phyloP scores from a whole-genome alignment of 495 filamentous ascomycete species.

The Amphirosellinia nigrospora region DNA sequence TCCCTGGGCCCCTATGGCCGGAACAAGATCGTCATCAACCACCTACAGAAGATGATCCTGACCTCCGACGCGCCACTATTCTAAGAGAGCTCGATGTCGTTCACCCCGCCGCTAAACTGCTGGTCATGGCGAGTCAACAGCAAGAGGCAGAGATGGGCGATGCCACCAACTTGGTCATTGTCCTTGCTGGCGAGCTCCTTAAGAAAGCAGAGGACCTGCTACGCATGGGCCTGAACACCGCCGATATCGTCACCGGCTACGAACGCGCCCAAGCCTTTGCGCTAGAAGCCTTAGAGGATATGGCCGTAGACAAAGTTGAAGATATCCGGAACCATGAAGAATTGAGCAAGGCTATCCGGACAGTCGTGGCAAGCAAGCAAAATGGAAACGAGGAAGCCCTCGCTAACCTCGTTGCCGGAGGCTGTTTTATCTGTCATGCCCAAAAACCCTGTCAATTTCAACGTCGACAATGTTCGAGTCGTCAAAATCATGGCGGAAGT shows the following conservation, averaged over 20 bases:
- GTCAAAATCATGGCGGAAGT: slow-evolving; percentile 99
- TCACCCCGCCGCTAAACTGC: slow-evolving; percentile 94
- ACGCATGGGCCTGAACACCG: slow-evolving; percentile 93
- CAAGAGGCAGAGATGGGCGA: slow-evolving; percentile 99
- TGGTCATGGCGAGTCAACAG: slow-evolving; percentile 99
- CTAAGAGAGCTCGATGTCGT: slow-evolving; percentile 97
- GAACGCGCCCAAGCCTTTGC: slow-evolving; percentile 92
- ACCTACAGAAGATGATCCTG: slow-evolving; percentile 99
- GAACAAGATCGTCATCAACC: slow-evolving; percentile 99
- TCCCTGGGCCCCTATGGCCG: slow-evolving; percentile 96
- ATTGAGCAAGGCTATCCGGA: slow-evolving; percentile 93
- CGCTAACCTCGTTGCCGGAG: slow-evolving; percentile 86
- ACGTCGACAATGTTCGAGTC: slow-evolving; percentile 98
- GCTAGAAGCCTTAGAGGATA: slow-evolving; percentile 81
- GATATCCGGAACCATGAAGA: slow-evolving; percentile 79
- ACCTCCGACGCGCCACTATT: slow-evolving; percentile 97
- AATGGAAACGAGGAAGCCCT: slow-evolving; percentile 88
- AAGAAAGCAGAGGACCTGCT: slow-evolving; percentile 97
- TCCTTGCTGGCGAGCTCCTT: slow-evolving; percentile 92
- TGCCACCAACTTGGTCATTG: slow-evolving; percentile 96
- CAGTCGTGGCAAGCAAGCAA: slow-evolving; percentile 96
- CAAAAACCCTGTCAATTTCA: slow-evolving; percentile 98
- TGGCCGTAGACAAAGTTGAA: slow-evolving; percentile 88
- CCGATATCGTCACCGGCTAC: slow-evolving; percentile 93
- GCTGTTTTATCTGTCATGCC: slow-evolving; percentile 93